These are phyloP conservation scores for Ophiosphaerella narmari DNA, from an alignment of 2,329 filamentous ascomycete genomes.

Conservation along the genomic window DNA sequence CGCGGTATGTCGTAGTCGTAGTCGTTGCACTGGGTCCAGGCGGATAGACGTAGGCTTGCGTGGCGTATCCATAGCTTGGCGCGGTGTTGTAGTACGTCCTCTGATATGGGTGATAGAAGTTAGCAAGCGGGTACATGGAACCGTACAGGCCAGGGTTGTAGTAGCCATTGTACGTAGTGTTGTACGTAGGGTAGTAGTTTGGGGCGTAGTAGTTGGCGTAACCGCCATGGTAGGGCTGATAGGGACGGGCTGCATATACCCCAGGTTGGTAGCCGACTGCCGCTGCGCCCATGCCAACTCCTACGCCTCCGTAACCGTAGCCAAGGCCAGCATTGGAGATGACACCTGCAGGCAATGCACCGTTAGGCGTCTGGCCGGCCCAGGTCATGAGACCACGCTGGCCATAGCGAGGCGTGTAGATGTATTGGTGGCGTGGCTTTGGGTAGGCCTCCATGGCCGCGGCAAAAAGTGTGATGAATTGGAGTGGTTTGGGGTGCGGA, in stretches of 20 bases:
- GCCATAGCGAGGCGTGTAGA: constrained; percentile 35
- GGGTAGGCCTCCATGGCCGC: constrained; percentile 27
- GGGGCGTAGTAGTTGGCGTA: constrained; percentile 14
- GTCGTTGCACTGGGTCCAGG: constrained; percentile 21
- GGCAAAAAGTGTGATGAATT: not conserved
- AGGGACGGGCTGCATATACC: constrained; percentile 30
- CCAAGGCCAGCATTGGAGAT: constrained; percentile 12
- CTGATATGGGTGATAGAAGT: constrained; percentile 42
- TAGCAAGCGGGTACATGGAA: constrained; percentile 40
- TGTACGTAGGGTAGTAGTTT: constrained; percentile 9
- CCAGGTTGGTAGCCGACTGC: constrained; percentile 26
- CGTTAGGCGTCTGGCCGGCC: constrained; percentile 33
- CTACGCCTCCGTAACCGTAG: constrained; percentile 16
- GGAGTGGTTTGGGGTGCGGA: not conserved
- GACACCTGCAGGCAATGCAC: constrained; percentile 29
- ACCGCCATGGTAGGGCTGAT: constrained; percentile 15
- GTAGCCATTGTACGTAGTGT: constrained; percentile 24
- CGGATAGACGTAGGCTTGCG: constrained; percentile 27
- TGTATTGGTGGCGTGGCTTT: constrained; percentile 40
- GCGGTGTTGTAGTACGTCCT: constrained; percentile 34
- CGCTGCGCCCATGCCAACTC: constrained; percentile 9
- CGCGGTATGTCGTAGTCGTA: constrained; percentile 30
- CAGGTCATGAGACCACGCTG: constrained; percentile 35
- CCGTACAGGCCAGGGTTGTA: constrained; percentile 31
- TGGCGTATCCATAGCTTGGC: constrained; percentile 26